Base-by-base conservation (phyloP, 805 yeast genomes). In the Barnettozyma salicaria region DNA sequence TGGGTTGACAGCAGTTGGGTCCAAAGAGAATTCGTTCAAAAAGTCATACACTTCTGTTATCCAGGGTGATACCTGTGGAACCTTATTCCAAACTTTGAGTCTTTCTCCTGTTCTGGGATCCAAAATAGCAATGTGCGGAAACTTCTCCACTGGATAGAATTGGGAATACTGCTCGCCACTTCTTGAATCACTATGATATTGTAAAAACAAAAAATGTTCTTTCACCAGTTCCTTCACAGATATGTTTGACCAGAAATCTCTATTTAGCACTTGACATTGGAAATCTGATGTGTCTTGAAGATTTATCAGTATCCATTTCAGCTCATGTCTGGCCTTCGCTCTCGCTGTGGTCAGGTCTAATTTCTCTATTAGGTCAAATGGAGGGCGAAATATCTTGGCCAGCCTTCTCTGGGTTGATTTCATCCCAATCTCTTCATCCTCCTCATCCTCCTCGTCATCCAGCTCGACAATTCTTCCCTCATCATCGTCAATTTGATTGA, bases 31-130 rank as follows among this genome's bases (percentile, higher is more conserved):
- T 27, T 70, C 54, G 20, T 60, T 59, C 50, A 90, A 62, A 58
- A 92, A 92, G 27, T 77, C 80, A 27, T 76, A 71, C 4, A 85
- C 75, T 34, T 84, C 86, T 27, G 71, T 69, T 7, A 80, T 57
- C 76, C 89, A 89, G 14, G 60, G 65, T 4, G 70, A 68, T 1
- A 71, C 65, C 14, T 63, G 62, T 0, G 94, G 94, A 1, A 76
- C 79, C 1, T 73, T 74, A n/a, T 68, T 63, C 96, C 97, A 92
- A 36, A 68, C 68, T 47, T 73, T 72, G 39, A 87, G 72, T 42
- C 95, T 70, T 60, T 92, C 99, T 17, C 97, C 97, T 0, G 98
- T 92, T 56, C 89, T 76, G 2, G 98, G 97, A 53, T 92, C 99
- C 34, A 92, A 57, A 27, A 92, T 84, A 1, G 96, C 84, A 28